Percentiles rank a stretch among this genome's conserved stretches.
phyloP scores from a whole-genome alignment of 305 asterid species.

The Salvia sclarea region DNA sequence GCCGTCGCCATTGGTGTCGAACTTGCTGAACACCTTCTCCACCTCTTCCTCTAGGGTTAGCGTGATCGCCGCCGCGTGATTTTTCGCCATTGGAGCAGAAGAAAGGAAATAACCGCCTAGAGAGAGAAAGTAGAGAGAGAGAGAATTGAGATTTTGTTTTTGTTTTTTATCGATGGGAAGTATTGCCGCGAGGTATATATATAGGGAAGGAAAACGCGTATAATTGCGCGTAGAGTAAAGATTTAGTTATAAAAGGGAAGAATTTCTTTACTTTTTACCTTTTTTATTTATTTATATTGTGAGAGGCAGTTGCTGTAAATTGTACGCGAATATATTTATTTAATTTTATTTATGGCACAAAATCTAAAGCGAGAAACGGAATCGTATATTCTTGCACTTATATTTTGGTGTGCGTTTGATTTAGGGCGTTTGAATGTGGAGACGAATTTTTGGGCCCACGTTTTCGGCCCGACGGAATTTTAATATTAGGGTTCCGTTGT shows the following conservation, averaged over 20 bases:
- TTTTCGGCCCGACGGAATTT: too few relatives aligned
- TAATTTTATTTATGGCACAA: background rate
- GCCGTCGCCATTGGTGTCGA: conserved; percentile 89
- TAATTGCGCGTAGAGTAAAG: conserved; percentile 42
- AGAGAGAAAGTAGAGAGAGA: background rate
- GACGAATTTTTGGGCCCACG: too few relatives aligned
- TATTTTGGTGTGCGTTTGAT: background rate
- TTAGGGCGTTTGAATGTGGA: too few relatives aligned
- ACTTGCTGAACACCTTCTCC: conserved; percentile 64
- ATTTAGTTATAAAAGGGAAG: conserved; percentile 18
- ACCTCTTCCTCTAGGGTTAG: conserved; percentile 53
- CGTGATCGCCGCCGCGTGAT: conserved; percentile 18
- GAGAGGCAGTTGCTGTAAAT: background rate
- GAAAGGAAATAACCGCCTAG: background rate
- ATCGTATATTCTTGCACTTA: background rate
- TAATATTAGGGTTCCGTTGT: too few relatives aligned
- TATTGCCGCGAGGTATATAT: conserved; percentile 28
- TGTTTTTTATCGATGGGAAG: background rate
- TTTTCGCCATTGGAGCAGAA: conserved; percentile 41
- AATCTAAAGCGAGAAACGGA: background rate
- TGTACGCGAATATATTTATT: background rate
- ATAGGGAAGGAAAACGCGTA: conserved; percentile 42
- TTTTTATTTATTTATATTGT: background rate
- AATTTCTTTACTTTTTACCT: conserved; percentile 1
- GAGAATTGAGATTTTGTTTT: background rate